Base-by-base conservation (phyloP, 257 asterid genomes). In the Cruciata laevipes region DNA sequence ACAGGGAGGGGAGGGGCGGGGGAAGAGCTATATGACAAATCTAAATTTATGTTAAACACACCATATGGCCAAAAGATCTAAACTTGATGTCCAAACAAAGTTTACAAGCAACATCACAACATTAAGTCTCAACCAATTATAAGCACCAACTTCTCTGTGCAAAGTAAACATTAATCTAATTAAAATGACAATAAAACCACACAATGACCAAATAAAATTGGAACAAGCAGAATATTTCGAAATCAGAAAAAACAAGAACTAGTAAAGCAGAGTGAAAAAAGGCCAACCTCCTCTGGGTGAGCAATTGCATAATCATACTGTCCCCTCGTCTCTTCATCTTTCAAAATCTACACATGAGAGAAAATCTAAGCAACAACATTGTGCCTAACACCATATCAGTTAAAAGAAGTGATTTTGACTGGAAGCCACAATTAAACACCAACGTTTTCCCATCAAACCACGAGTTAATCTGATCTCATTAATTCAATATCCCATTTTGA, bases 301-400 rank as follows among this genome's bases (percentile, higher is more conserved):
- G 89, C 97, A 82, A 90, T 86, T 72, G 97, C 97, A 74, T 94
- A 94, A 76, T 90, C 96, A 78, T 90, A 94, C 70, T 94, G 96
- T 81, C 83, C 99, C 82, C 96, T 88, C 18, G 97, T 90, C 67
- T 92, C 87, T 77, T 88, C 96, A 77, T 88, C 96, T 87, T 90
- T 94, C 83, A 94, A 78, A 77, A 94, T 94, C 97, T 90, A 82
- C 75, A 77, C 25, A 31, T 20, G 40, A 40, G 52, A 71, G 80
- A 49, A 66, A 66, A 56, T 49, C 13, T 58, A 73, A 74, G 6
- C 23, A 35, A 21, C 35, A 8, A 24, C 33, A 21, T 24, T 9
- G 6, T 1, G 2, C 25, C 75, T 4, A 14, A 59, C 2, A 27
- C 35, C 33, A 25, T 59, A 27, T 59, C 40, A 13, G 11, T 23